A percentile compares a stretch with the other conserved stretches of the same genome.
Conservation (phyloP, 371 early-diverging fungal genomes). For the Phascolomyces articulosus region DNA sequence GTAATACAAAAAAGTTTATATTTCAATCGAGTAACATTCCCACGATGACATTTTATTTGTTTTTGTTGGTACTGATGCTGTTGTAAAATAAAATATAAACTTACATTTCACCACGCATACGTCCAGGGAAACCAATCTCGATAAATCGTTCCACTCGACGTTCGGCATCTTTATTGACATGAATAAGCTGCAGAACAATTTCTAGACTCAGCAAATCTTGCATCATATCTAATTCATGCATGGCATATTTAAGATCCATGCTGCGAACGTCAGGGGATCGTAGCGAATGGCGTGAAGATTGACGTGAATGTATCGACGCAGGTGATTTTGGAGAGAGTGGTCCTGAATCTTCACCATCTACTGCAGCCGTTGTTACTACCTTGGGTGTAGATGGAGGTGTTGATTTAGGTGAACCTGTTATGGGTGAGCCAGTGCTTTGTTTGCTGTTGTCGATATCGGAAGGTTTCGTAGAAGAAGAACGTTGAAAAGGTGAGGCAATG, state of each 20-base stretch:
- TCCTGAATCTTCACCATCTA: neutral
- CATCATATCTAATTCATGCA: conserved; percentile 55
- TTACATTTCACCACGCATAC: conserved; percentile 30
- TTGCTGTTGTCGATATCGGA: neutral
- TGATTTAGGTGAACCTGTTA: conserved; percentile 16
- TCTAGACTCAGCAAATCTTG: conserved; percentile 75
- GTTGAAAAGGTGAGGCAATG: conserved; percentile 30
- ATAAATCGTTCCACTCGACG: conserved; percentile 55
- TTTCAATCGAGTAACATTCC: too few species aligned
- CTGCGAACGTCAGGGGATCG: conserved; percentile 15
- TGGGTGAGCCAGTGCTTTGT: neutral
- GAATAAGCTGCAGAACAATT: conserved; percentile 76
- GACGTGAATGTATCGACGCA: conserved; percentile 13
- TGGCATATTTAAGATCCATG: conserved; percentile 9
- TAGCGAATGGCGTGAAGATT: conserved; percentile 20
- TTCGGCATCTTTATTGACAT: conserved; percentile 79
- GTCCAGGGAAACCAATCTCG: conserved; percentile 29
- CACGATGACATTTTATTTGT: too few species aligned
- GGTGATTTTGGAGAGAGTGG: conserved; percentile 13
- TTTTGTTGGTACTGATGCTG: neutral
- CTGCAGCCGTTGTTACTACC: conserved; percentile 1
- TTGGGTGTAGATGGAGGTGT: conserved; percentile 25
- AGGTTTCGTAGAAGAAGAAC: conserved; percentile 5
- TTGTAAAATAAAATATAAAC: neutral
- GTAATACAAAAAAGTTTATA: neutral